phyloP scores from a whole-genome alignment of 257 asterid genomes.

The Jacaranda copaia region DNA sequence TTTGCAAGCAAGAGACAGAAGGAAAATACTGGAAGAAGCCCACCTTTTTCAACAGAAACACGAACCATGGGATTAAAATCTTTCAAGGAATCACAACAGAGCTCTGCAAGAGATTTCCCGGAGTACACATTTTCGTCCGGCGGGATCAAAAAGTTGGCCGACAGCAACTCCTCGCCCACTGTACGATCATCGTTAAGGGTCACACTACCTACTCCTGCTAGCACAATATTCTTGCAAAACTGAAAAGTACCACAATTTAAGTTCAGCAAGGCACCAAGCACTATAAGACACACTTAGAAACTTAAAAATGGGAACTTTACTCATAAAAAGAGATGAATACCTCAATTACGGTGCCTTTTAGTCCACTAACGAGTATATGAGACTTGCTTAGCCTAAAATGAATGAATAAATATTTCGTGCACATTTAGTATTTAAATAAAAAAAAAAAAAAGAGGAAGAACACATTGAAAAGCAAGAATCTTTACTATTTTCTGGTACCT shows the following conservation, averaged over 20 bases:
- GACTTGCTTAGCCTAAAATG: conserved; percentile 83
- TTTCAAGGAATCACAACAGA: conserved; percentile 87
- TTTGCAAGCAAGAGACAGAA: not conserved
- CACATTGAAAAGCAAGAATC: not conserved
- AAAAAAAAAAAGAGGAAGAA: not conserved
- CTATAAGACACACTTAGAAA: not conserved
- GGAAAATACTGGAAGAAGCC: conserved; percentile 7
- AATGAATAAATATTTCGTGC: not conserved
- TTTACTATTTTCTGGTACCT: conserved; percentile 48
- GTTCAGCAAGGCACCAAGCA: conserved; percentile 8
- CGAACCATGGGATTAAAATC: conserved; percentile 98
- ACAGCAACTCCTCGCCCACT: conserved; percentile 69
- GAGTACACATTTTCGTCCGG: conserved; percentile 47
- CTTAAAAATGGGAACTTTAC: not conserved
- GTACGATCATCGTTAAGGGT: conserved; percentile 82
- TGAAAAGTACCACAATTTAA: conserved; percentile 38
- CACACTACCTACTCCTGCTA: conserved; percentile 98
- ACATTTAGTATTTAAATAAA: not conserved
- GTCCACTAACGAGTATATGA: conserved; percentile 86
- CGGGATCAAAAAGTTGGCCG: conserved; percentile 84
- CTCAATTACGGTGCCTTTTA: conserved; percentile 86
- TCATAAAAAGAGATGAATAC: conserved; percentile 42
- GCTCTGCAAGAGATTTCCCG: conserved; percentile 85
- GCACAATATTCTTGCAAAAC: conserved; percentile 97
- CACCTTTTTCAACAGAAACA: conserved; percentile 87